phyloP scores from a whole-genome alignment of 2,329 filamentous ascomycete species.

The Paraconiothyrium brasiliense region DNA sequence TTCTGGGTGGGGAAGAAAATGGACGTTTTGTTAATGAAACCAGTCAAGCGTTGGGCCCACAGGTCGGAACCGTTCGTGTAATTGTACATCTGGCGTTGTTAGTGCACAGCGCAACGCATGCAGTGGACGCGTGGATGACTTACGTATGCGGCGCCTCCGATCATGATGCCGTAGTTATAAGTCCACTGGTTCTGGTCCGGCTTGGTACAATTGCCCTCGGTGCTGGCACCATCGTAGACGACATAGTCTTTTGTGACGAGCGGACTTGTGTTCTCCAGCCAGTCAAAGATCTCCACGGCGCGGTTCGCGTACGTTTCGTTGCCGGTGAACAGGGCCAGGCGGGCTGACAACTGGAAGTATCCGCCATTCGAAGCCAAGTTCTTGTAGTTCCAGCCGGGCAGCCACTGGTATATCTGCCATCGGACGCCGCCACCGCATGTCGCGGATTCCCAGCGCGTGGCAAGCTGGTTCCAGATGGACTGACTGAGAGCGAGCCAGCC shows the following conservation, averaged over 20 bases:
- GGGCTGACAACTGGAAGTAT: constrained; percentile 43
- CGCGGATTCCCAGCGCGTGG: constrained; percentile 33
- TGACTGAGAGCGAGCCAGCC: constrained; percentile 54
- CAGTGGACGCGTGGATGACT: constrained; percentile 11
- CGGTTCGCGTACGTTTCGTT: constrained; percentile 45
- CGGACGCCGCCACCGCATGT: constrained; percentile 40
- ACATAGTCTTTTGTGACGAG: constrained; percentile 28
- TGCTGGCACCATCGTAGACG: constrained; percentile 35
- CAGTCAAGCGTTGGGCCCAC: constrained; percentile 41
- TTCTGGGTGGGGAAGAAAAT: constrained; percentile 53
- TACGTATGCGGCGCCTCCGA: constrained; percentile 37
- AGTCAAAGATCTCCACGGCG: constrained; percentile 39
- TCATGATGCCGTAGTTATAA: constrained; percentile 43
- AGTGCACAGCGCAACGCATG: constrained; percentile 3
- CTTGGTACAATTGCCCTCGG: constrained; percentile 29
- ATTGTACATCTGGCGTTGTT: constrained; percentile 48
- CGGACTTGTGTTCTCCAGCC: constrained; percentile 30
- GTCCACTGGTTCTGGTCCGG: constrained; percentile 39
- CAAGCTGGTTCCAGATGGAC: constrained; percentile 44
- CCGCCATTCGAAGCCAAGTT: constrained; percentile 45
- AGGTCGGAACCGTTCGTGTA: constrained; percentile 48
- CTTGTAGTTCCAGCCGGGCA: constrained; percentile 43
- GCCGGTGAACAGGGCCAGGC: constrained; percentile 41
- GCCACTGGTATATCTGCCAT: constrained; percentile 43
- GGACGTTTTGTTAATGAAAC: constrained; percentile 44